Conservation (phyloP, 2,329 filamentous ascomycete species). For the Alternaria sp. region DNA sequence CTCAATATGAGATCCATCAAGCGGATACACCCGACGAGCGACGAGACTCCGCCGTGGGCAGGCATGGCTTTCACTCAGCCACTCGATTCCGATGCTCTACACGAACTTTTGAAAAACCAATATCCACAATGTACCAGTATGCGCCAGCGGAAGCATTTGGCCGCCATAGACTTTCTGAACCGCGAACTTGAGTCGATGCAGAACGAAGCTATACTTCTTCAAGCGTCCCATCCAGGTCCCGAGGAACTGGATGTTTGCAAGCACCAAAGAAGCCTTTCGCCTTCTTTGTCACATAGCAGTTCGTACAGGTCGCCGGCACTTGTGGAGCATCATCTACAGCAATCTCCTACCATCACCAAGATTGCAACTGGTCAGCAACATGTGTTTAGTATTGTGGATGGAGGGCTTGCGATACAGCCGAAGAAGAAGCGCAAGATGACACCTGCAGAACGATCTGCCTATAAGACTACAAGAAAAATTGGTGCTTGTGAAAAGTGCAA, state of each 20-base stretch:
- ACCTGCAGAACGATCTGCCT: slow-evolving; percentile 29
- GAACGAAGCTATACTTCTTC: background rate
- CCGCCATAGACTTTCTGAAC: slow-evolving; percentile 39
- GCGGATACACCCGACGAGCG: slow-evolving; percentile 28
- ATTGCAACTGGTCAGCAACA: slow-evolving; percentile 26
- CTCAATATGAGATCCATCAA: slow-evolving; percentile 23
- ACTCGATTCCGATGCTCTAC: slow-evolving; percentile 37
- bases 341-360: slow-evolving; percentile 9
- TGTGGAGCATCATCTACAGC: slow-evolving; percentile 11
- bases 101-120: slow-evolving; percentile 29
- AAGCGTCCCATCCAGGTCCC: background rate
- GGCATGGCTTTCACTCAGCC: slow-evolving; percentile 34
- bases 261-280: slow-evolving; percentile 3
- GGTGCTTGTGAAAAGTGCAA: slow-evolving; percentile 41
- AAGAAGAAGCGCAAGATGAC: slow-evolving; percentile 44
- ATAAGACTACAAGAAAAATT: slow-evolving; percentile 38
- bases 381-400: slow-evolving; percentile 38
- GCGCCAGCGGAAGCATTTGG: slow-evolving; percentile 38
- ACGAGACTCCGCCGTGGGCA: slow-evolving; percentile 37
- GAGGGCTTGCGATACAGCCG: slow-evolving; percentile 27
- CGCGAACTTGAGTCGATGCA: slow-evolving; percentile 34
- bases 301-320: background rate
- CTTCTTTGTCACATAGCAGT: background rate
- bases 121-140: slow-evolving; percentile 33
- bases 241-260: background rate